Base-by-base conservation (phyloP, 2,329 filamentous ascomycete genomes). In the Pezicula carpinea region DNA sequence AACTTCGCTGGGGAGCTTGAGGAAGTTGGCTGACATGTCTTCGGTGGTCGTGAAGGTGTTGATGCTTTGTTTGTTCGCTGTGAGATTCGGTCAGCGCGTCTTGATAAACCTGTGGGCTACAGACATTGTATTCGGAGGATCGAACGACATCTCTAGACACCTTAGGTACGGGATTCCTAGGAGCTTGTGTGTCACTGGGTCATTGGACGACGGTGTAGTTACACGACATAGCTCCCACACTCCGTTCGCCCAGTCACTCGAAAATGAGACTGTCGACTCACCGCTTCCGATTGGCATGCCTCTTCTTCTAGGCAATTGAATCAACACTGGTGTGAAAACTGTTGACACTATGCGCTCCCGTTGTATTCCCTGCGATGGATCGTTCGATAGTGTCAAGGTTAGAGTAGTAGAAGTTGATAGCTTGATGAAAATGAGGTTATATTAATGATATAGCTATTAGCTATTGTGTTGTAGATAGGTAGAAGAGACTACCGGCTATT, bases 331-430 rank as follows among this genome's bases (percentile, higher is more conserved):
- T 46, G 44, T 52, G 15, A 52, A 47, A 50, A 39, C 21, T 44
- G 8, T 51, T 51, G 34, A 47, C 43, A 53, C 46, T 48, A 56
- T 56, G 48, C 38, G 42, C 44, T 50, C 48, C 47, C 46, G 32
- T 48, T 23, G 22, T 23, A 23, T 23, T 23, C 22, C 22, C 22
- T 23, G 22, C 22, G 22, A 23, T 23, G 5, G 22, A 23, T 23
- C 22, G 5, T 23, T 23, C 22, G 22, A 23, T 23, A 23, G 22
- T 8, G 38, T 52, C 11, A 51, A 51, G 41, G 39, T 26, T 55
- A 32, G 6, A 53, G 35, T 40, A 53, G 44, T 50, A 56, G 48
- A 53, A 47, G n/a, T n/a, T n/a, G n/a, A n/a, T n/a, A n/a, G n/a
- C n/a, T n/a, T n/a, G n/a, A n/a, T n/a, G n/a, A n/a, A n/a, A n/a